Evolutionary conservation across 352 stramenopile genomes (phyloP), one percentile per base, ranked within the genome.

Genomic region (Pythium brassicae): DNA sequence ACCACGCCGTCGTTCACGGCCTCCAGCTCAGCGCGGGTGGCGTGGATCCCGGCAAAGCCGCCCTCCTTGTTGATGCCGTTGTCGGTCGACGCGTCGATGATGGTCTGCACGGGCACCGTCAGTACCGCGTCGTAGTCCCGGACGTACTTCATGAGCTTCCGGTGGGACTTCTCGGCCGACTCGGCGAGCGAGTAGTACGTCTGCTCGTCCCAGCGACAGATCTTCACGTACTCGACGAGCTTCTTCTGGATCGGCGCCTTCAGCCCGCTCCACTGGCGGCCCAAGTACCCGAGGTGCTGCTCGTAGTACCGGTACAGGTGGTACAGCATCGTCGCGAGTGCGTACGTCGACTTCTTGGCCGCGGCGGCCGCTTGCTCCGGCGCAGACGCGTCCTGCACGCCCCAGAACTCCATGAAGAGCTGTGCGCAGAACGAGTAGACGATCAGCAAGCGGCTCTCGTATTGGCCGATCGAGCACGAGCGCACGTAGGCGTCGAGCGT

Each of bases 121-220:
- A 96, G 66, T 27, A 97, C 79, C 11, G 86, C 73, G 53, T 96
- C 81, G 56, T 97, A 97, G 63, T 99, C 77, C 17, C 87, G 79
- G 11, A 99, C 75, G 53, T 99, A 94, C 72, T 98, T 98, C 85
- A 98, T 98, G n/a, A 99, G 69, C 68, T 98, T 98, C 35, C 94
- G 83, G 65, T 99, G 97, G 37, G 97, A 99, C 62, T 98, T 98
- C 59, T 99, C 94, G 0, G 94, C 94, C 7, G 95, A 98, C 55
- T 99, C 97, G 11, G 93, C 94, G 22, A 99, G 72, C 39, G 97
- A 97, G 78, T 99, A 99, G 68, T 99, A 99, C 25, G 96, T 99
- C 69, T 99, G 97, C 57, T 99, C 97, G 65, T 99, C 98, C 98
- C 98, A 99, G 51, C 97, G 97, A 32, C 86, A 94, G 32, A 99